Base-by-base conservation (phyloP, 768 basidiomycete species). In the Suillus sp. region DNA sequence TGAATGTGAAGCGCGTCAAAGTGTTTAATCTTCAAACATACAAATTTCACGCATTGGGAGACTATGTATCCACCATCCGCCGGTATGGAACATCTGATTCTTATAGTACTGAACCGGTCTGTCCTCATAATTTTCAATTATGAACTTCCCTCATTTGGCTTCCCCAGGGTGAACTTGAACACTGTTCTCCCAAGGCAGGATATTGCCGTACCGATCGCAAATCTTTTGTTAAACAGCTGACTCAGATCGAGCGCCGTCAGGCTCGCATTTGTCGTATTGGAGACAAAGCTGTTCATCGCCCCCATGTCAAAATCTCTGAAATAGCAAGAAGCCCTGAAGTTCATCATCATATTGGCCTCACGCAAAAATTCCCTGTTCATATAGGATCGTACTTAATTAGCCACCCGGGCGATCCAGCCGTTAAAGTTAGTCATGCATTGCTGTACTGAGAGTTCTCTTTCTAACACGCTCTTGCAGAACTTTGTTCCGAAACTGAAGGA, bases 301-400 rank as follows among this genome's bases (percentile, higher is more conserved):
- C 32, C 11, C 16, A 38, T 14, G 0, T 45, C 4, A n/a, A 60
- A 60, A 20, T 43, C 10, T 2, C 43, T 0, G 34, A 38, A 4
- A 0, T 45, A n/a, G 38, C 45, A 10, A 48, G 9, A 34, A 43
- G 14, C 16, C 40, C 25, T 18, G 30, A 16, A 1, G 11, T 8
- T 4, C 61, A 62, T n/a, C 37, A 62, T 18, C 14, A 37, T 40
- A 65, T 65, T 34, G 55, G 60, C 2, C 9, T 48, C 14, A 45
- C 45, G 2, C 64, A 62, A n/a, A 65, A 59, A 13, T 5, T 7
- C 37, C 74, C 14, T 60, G 66, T 1, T 1, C 76, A 1, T 77
- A 65, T 57, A 70, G 45, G 45, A 3, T 45, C 45, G 0, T 45
- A 22, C 45, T 45, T 45, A 1, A 0, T 9, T 1, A 22, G 4